phyloP scores from a whole-genome alignment of 2,329 filamentous ascomycete genomes.

The Thielaviopsis euricoi region DNA sequence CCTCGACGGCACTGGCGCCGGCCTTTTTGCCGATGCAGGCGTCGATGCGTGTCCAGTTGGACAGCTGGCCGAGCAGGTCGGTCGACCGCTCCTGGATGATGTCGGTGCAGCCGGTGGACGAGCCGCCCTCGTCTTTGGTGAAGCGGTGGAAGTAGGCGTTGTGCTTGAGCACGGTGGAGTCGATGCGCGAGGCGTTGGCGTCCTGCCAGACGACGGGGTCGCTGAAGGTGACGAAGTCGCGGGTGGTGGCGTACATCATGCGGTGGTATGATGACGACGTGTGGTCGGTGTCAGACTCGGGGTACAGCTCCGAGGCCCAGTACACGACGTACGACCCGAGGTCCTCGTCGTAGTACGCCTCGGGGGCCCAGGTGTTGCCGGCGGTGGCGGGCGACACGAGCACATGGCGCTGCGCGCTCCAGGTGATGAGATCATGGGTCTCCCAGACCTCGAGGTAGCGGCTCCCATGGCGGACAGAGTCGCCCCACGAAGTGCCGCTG shows the following conservation, averaged over 20 bases:
- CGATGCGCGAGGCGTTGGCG: slow-evolving; percentile 32
- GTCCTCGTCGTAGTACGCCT: slow-evolving; percentile 30
- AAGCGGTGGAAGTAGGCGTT: slow-evolving; percentile 31
- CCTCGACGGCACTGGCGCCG: slow-evolving; percentile 31
- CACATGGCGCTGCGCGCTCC: slow-evolving; percentile 33
- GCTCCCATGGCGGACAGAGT: slow-evolving; percentile 29
- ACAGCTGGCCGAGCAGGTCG: slow-evolving; percentile 23
- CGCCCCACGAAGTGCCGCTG: slow-evolving; percentile 34
- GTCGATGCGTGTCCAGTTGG: slow-evolving; percentile 27
- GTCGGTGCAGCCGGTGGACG: slow-evolving; percentile 32
- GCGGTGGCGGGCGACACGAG: slow-evolving; percentile 30
- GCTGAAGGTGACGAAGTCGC: slow-evolving; percentile 33
- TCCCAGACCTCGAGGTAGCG: slow-evolving; percentile 38
- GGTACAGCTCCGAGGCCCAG: slow-evolving; percentile 29
- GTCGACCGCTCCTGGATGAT: slow-evolving; percentile 35
- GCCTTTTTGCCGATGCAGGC: slow-evolving; percentile 34
- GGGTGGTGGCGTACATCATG: slow-evolving; percentile 34
- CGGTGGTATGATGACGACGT: slow-evolving; percentile 30
- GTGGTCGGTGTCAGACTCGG: slow-evolving; percentile 23
- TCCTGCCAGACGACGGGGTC: slow-evolving; percentile 34
- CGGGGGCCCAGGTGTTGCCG: slow-evolving; percentile 37
- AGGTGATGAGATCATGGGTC: slow-evolving; percentile 30
- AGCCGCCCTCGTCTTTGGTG: slow-evolving; percentile 36
- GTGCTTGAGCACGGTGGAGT: slow-evolving; percentile 32
- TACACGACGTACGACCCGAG: slow-evolving; percentile 28